Conservation (phyloP, 805 yeast genomes). For the Starmerella sp. region DNA sequence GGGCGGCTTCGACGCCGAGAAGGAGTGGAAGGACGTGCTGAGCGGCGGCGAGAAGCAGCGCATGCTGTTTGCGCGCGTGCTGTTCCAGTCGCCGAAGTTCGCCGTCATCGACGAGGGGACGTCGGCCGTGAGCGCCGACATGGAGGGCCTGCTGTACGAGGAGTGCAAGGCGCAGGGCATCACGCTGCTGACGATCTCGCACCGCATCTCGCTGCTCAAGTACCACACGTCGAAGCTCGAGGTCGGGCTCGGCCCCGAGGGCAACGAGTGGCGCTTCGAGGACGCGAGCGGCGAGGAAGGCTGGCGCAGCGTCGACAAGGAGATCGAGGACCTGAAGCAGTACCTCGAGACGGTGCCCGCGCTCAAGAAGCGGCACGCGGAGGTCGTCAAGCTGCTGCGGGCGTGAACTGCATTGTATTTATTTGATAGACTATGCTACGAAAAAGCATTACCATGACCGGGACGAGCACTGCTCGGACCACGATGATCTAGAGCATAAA, state of each 20-base stretch:
- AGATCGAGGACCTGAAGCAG: slow-evolving; percentile 53
- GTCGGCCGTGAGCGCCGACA: slow-evolving; percentile 80
- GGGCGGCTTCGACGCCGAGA: slow-evolving; percentile 37
- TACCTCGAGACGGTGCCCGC: slow-evolving; percentile 49
- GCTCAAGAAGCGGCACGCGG: slow-evolving; percentile 49
- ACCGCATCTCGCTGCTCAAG: slow-evolving; percentile 71
- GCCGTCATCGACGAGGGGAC: slow-evolving; percentile 89
- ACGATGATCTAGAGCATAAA: too few relatives aligned
- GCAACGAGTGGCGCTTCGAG: slow-evolving; percentile 45
- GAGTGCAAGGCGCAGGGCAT: slow-evolving; percentile 55
- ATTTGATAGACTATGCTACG: background rate
- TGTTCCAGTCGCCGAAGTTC: slow-evolving; percentile 69
- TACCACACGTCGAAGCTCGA: slow-evolving; percentile 72
- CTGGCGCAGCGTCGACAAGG: slow-evolving; percentile 58
- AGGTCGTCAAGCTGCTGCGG: slow-evolving; percentile 35
- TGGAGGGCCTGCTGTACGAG: slow-evolving; percentile 78
- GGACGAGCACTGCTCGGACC: too few relatives aligned
- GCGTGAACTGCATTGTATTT: background rate
- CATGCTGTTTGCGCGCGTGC: slow-evolving; percentile 71
- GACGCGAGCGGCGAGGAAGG: slow-evolving; percentile 57
- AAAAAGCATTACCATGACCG: background rate
- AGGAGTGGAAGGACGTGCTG: slow-evolving; percentile 81
- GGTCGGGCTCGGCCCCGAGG: slow-evolving; percentile 44
- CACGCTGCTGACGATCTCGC: slow-evolving; percentile 71
- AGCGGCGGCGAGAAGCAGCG: slow-evolving; percentile 96